These are phyloP conservation scores for Alternaria novae-zelandiae DNA, from an alignment of 2,329 filamentous ascomycete species.

Conservation along the genomic window DNA sequence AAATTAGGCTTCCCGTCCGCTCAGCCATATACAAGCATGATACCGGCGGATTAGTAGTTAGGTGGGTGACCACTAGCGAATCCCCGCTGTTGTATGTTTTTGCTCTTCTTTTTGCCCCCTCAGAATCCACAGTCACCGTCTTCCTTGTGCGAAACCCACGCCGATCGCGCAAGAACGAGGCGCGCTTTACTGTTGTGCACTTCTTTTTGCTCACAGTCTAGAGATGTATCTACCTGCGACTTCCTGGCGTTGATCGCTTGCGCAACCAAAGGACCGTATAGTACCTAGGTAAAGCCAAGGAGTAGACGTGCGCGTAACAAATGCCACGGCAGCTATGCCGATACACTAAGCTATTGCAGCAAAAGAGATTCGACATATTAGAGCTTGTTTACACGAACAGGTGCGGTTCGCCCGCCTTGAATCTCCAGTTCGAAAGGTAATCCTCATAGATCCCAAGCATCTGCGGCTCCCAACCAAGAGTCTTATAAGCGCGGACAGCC, in stretches of 20 bases:
- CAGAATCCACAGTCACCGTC: neutral
- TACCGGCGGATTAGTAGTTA: no score
- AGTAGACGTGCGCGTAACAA: neutral
- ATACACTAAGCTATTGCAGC: neutral
- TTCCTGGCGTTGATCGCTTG: neutral
- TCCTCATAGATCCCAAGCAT: neutral
- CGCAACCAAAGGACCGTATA: neutral
- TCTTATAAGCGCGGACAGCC: neutral
- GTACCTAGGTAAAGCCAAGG: neutral
- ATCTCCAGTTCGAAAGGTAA: neutral
- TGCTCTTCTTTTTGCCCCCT: neutral
- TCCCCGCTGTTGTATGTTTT: neutral
- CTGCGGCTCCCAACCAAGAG: neutral
- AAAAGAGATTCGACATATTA: neutral
- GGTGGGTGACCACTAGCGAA: no score
- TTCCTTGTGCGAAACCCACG: fast-evolving
- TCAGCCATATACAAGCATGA: no score
- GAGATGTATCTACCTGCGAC: neutral
- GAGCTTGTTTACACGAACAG: neutral
- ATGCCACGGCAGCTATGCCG: neutral
- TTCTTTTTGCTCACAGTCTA: neutral
- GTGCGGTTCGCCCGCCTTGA: neutral
- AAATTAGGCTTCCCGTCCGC: no score
- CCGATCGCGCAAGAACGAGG: neutral
- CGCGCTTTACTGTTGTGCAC: neutral